Evolutionary conservation across 345 rosid species (phyloP).

Genomic region (Combretum micranthum): DNA sequence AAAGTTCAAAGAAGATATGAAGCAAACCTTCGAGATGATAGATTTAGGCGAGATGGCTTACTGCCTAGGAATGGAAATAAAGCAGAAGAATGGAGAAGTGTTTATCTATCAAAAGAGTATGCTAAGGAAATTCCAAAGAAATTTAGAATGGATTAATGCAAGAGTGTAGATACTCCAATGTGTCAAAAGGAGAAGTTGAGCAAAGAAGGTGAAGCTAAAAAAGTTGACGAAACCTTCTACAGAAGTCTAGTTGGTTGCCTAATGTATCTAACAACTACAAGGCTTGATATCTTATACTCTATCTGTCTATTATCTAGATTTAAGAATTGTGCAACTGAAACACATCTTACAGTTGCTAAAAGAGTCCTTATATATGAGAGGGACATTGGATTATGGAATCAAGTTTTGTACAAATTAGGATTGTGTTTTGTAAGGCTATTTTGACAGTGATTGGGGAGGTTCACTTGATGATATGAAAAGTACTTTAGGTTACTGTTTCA

Average conservation of each 20-base stretch:
- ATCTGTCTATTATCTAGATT: conserved; percentile 4
- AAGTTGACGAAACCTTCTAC: not conserved
- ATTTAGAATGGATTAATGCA: no score
- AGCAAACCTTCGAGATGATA: no score
- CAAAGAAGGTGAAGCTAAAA: conserved; percentile 2
- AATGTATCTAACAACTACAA: conserved; percentile 8
- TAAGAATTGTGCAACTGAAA: not conserved
- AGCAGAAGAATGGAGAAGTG: not conserved
- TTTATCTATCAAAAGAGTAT: conserved; percentile 7
- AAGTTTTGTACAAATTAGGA: not conserved
- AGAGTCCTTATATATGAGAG: conserved; percentile 3
- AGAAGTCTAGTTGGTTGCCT: conserved; percentile 6
- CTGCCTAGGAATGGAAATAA: conserved; percentile 8
- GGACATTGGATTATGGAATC: not conserved
- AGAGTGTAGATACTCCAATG: conserved; percentile 3
- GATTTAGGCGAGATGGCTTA: no score
- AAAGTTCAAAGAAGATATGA: no score
- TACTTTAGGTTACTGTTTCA: no score
- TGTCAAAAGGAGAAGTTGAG: not conserved
- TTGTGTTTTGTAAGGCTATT: not conserved
- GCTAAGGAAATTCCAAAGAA: no score
- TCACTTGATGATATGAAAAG: conserved; percentile 10
- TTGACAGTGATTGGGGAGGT: conserved; percentile 12
- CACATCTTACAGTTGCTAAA: conserved; percentile 1
- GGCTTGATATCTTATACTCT: conserved; percentile 2